A percentile compares a stretch with the other conserved stretches of the same genome.
These are phyloP conservation scores for Groenewaldozyma sp. DNA, from an alignment of 1,139 yeast species.

Conservation along the genomic window DNA sequence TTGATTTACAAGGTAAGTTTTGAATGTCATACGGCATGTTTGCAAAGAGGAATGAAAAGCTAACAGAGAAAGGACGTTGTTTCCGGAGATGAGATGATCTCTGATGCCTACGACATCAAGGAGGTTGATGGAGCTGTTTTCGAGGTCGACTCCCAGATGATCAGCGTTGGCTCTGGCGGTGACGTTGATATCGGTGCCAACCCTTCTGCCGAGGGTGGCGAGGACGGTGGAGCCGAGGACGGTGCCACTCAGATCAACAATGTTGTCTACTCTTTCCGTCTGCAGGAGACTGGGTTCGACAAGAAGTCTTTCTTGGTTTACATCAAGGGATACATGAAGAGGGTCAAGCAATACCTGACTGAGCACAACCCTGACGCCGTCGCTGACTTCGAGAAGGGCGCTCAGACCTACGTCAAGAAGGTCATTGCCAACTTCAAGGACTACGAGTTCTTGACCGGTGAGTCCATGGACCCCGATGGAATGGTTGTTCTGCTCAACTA, in stretches of 20 bases:
- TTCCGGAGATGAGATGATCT: slow-evolving; percentile 86
- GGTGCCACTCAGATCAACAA: slow-evolving; percentile 89
- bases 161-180: slow-evolving; percentile 72
- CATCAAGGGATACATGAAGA: slow-evolving; percentile 99
- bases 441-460: slow-evolving; percentile 99
- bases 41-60: background rate
- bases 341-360: slow-evolving; percentile 77
- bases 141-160: slow-evolving; percentile 96
- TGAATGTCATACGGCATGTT: background rate
- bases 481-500: slow-evolving; percentile 97
- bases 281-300: slow-evolving; percentile 91
- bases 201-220: slow-evolving; percentile 97
- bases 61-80: slow-evolving; percentile 55
- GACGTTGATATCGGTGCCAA: slow-evolving; percentile 98
- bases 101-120: slow-evolving; percentile 90
- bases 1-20: slow-evolving; percentile 25
- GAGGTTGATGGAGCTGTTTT: slow-evolving; percentile 82
- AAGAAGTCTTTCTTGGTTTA: slow-evolving; percentile 93
- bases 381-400: slow-evolving; percentile 92
- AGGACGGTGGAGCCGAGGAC: slow-evolving; percentile 69
- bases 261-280: slow-evolving; percentile 97
- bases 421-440: slow-evolving; percentile 89
- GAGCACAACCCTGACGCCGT: slow-evolving; percentile 83
- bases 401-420: slow-evolving; percentile 91
- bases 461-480: slow-evolving; percentile 99